phyloP scores from a whole-genome alignment of 139 green algal species.

The Coccomyxa sp. region DNA sequence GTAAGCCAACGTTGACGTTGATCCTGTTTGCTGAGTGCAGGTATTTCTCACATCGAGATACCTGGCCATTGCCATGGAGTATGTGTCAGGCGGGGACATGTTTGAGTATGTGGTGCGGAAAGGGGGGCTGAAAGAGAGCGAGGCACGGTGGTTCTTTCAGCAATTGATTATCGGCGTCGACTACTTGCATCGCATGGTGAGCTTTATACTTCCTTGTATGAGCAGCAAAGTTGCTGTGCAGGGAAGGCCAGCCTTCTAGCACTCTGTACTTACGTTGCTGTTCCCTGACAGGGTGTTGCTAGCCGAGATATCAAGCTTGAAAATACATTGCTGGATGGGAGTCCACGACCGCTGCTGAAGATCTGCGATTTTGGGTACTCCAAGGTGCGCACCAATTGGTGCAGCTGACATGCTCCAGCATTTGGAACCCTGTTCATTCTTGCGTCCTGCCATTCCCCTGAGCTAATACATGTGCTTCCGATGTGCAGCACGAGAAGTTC shows the following conservation, averaged over 20 bases:
- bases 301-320: constrained; percentile 95
- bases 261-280: not conserved
- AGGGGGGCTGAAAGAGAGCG: constrained; percentile 85
- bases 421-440: not conserved
- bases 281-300: constrained; percentile 57
- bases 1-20: too few relatives aligned
- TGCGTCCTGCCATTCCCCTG: not conserved
- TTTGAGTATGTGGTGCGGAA: constrained; percentile 93
- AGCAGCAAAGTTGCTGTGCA: not conserved
- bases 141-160: constrained; percentile 98
- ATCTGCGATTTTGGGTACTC: constrained; percentile 95
- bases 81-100: constrained; percentile 86
- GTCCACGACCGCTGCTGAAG: constrained; percentile 84
- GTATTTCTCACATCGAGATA: constrained; percentile 82
- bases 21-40: constrained; percentile 17
- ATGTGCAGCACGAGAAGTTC: constrained; percentile 74
- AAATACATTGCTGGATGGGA: constrained; percentile 94
- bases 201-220: not conserved
- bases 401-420: not conserved
- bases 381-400: constrained; percentile 34
- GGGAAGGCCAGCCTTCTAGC: too few relatives aligned
- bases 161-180: constrained; percentile 93
- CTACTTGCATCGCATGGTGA: constrained; percentile 89
- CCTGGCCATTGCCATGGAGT: constrained; percentile 95
- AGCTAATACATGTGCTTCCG: not conserved